A percentile compares a stretch with the other conserved stretches of the same genome.
Evolutionary conservation across 805 yeast genomes (phyloP).

Genomic region (Ogataea allantospora): DNA sequence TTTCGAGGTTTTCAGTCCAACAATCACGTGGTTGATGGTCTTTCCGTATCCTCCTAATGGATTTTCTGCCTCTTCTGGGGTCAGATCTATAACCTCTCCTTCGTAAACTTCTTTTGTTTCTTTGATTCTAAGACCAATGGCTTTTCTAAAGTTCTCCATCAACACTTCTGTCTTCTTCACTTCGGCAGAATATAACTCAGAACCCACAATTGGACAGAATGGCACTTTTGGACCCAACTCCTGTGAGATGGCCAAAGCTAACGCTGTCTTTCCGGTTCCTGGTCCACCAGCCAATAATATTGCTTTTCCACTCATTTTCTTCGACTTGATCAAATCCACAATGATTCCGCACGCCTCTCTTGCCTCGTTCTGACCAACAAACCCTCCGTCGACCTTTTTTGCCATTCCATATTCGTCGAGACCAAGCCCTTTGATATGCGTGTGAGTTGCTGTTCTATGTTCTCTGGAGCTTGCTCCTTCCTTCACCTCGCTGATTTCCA

Average conservation of each 20-base stretch:
- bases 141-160: slow-evolving; percentile 93
- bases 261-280: slow-evolving; percentile 97
- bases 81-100: slow-evolving; percentile 97
- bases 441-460: slow-evolving; percentile 76
- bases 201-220: slow-evolving; percentile 91
- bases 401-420: slow-evolving; percentile 89
- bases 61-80: slow-evolving; percentile 80
- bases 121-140: slow-evolving; percentile 91
- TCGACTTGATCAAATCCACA: slow-evolving; percentile 88
- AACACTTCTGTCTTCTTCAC: slow-evolving; percentile 93
- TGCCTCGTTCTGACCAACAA: slow-evolving; percentile 96
- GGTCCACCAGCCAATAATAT: slow-evolving; percentile 97
- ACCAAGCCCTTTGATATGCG: slow-evolving; percentile 97
- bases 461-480: slow-evolving; percentile 37
- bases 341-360: slow-evolving; percentile 95
- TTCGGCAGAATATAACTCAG: slow-evolving; percentile 89
- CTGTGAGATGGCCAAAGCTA: slow-evolving; percentile 90
- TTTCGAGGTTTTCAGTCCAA: slow-evolving; percentile 95
- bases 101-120: slow-evolving; percentile 97
- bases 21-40: slow-evolving; percentile 72
- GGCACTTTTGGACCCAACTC: slow-evolving; percentile 79
- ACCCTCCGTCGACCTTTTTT: slow-evolving; percentile 79
- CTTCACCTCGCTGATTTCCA: slow-evolving; percentile 73
- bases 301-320: slow-evolving; percentile 95
- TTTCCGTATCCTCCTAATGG: slow-evolving; percentile 89